phyloP scores from a whole-genome alignment of 2,329 filamentous ascomycete species.

The Cladosporium velox region DNA sequence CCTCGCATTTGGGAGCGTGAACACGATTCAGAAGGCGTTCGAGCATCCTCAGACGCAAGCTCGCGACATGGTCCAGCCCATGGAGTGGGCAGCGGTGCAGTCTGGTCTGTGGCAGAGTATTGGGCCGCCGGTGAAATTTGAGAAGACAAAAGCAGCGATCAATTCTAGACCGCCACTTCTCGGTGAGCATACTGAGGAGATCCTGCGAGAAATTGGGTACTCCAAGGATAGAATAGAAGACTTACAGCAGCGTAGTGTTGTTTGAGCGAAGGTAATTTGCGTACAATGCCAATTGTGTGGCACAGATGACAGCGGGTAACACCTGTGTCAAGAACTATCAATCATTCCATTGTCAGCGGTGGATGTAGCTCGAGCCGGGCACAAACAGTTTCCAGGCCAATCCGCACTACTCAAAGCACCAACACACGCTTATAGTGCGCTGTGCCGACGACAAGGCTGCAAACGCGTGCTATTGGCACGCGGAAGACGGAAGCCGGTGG shows the following conservation, averaged over 20 bases:
- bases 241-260: slow-evolving; percentile 25
- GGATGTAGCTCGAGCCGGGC: not conserved
- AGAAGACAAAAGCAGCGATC: slow-evolving; percentile 29
- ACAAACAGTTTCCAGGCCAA: slow-evolving; percentile 1
- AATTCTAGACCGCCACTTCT: slow-evolving; percentile 30
- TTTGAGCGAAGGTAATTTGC: not conserved
- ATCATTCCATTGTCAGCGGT: not conserved
- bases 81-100: slow-evolving; percentile 28
- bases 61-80: slow-evolving; percentile 29
- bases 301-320: not conserved
- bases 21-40: slow-evolving; percentile 49
- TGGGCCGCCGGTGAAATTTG: slow-evolving; percentile 34
- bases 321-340: not conserved
- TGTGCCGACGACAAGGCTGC: slow-evolving; percentile 1
- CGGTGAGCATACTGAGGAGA: slow-evolving; percentile 34
- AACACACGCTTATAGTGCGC: not conserved
- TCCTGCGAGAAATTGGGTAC: slow-evolving; percentile 27
- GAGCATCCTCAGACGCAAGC: slow-evolving; percentile 47
- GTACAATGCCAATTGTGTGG: not conserved
- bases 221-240: slow-evolving; percentile 21
- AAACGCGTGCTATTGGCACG: slow-evolving; percentile 15
- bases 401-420: not conserved
- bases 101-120: slow-evolving; percentile 32
- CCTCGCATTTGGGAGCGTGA: slow-evolving; percentile 51
- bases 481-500: slow-evolving; percentile 3